Evolutionary conservation across 768 basidiomycete genomes (phyloP), one percentile per base, ranked within the genome.

Genomic region (Xanthoconium stramineum): DNA sequence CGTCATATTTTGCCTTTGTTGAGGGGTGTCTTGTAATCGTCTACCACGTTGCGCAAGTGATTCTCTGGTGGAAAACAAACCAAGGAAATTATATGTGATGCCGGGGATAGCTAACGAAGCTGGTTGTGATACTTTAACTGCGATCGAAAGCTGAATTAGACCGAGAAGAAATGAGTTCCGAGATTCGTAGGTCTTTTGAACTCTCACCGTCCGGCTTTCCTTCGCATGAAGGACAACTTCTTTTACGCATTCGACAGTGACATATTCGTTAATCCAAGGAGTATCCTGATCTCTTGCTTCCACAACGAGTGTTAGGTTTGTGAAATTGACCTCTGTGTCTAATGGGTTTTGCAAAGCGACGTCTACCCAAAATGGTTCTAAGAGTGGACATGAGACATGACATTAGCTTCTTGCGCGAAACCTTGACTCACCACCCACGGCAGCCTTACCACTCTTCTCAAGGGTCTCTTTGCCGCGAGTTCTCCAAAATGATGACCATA

Each of bases 311-410:
- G 86, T 83, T 51, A 92, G 58, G 55, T 86, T 78, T 0, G 83
- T 77, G 24, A 94, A 65, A 49, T 78, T 83, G n/a, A 94, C 77
- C 50, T 90, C 89, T 7, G 86, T 77, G 57, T 88, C 80, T 40
- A 94, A 70, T 17, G 90, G 89, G 66, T 94, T 94, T 46, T 72
- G 76, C 56, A 94, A 47, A 6, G 76, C 76, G 28, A 94, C 61
- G 60, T 93, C 89, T 38, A 92, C 75, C 85, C 86, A 91, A 62
- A 93, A 91, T 3, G 74, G 70, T 69, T 93, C 91, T 93, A 47
- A 45, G 17, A 57, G 24, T 57, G 30, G 20, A 39, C 17, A 19
- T 42, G 48, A 50, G 35, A 48, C 53, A 56, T 35, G 46, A 44
- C 28, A 19, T 9, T 6, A 36, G 20, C 15, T 20, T 30, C 46